Evolutionary conservation across 169 alveolate species (phyloP).

Genomic region (Prorocentrum cordatum): DNA sequence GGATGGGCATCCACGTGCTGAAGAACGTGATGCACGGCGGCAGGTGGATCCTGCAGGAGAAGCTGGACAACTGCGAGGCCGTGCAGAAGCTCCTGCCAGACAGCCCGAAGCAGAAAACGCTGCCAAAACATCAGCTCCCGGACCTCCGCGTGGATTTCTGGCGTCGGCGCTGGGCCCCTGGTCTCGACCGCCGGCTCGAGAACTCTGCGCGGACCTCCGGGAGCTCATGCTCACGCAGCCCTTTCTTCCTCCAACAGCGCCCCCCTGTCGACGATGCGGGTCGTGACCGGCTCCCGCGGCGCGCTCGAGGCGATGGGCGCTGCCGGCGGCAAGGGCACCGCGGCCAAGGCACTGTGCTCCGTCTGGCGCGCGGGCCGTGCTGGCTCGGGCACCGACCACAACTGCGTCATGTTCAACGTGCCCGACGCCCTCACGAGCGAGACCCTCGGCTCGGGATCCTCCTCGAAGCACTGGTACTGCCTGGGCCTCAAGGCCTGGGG

Average conservation of each 20-base stretch:
- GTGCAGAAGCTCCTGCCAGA: slow-evolving; percentile 13
- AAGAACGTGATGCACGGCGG: slow-evolving; percentile 27
- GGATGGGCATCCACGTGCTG: slow-evolving; percentile 56
- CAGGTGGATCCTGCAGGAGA: slow-evolving; percentile 48
- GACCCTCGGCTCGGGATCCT: neutral
- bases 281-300: neutral
- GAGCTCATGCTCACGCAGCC: too few species aligned
- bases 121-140: too few species aligned
- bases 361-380: slow-evolving; percentile 58
- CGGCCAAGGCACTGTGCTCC: too few species aligned
- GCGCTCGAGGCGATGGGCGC: neutral
- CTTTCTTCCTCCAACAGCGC: too few species aligned
- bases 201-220: too few species aligned
- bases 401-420: slow-evolving; percentile 30
- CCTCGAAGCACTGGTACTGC: neutral
- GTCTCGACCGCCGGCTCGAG: too few species aligned
- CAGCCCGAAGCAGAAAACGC: too few species aligned
- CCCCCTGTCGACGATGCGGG: slow-evolving; percentile 45
- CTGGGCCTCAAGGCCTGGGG: slow-evolving; percentile 21
- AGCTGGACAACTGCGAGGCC: slow-evolving; percentile 18
- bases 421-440: neutral
- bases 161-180: too few species aligned
- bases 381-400: slow-evolving; percentile 28
- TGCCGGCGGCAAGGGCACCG: neutral
- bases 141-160: too few species aligned